Conservation (phyloP, 2,329 filamentous ascomycete species). For the Oidium heveae region DNA sequence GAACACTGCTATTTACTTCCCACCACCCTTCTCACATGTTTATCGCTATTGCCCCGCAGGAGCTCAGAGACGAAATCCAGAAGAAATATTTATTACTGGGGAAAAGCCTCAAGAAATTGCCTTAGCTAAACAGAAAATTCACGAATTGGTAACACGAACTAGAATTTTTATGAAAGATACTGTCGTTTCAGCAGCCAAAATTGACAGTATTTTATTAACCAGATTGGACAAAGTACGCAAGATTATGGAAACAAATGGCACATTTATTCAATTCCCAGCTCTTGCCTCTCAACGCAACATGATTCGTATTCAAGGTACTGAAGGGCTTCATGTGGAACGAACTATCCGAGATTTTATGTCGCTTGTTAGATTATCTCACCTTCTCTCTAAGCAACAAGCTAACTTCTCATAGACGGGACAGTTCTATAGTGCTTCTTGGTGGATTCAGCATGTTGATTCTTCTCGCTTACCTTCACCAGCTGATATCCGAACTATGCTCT, state of each 20-base stretch:
- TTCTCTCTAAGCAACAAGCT: conserved; percentile 5
- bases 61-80: conserved; percentile 56
- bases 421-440: conserved; percentile 95
- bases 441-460: conserved; percentile 56
- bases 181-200: conserved; percentile 68
- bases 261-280: conserved; percentile 76
- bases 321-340: conserved; percentile 81
- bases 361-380: conserved; percentile 30
- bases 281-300: conserved; percentile 64
- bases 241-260: conserved; percentile 90
- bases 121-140: conserved; percentile 72
- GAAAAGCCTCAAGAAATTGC: conserved; percentile 65
- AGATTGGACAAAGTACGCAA: conserved; percentile 91
- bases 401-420: conserved; percentile 46
- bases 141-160: conserved; percentile 57
- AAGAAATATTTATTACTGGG: conserved; percentile 88
- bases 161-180: conserved; percentile 84
- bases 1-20: conserved; percentile 94
- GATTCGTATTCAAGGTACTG: conserved; percentile 75
- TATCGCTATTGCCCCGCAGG: conserved; percentile 74
- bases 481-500: conserved; percentile 73
- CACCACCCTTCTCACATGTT: conserved; percentile 73
- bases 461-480: conserved; percentile 30
- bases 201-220: conserved; percentile 77
- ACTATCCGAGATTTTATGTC: conserved; percentile 93